Base-by-base conservation (phyloP, 108 stramenopile species). In the Phaeodactylum tricornutum region DNA sequence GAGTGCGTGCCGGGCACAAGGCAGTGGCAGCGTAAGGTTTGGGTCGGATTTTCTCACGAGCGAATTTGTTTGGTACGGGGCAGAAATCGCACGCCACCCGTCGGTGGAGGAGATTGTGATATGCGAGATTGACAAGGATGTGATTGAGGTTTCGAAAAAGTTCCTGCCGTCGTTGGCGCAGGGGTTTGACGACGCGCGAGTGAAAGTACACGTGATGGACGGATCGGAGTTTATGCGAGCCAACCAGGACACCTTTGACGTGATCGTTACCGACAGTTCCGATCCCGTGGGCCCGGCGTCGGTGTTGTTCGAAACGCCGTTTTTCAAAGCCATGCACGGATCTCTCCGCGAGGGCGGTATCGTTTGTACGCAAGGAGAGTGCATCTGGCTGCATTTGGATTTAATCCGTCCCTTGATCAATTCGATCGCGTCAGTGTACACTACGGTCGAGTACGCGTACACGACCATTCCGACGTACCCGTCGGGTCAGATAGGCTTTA, bases 381-480 rank as follows among this genome's bases (percentile, higher is more conserved):
- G 97, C 70, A 69, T 91, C 37, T 98, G 96, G 96, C 62, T 98
- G 17, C 95, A 98, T 62, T 53, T 96, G 31, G 64, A 87, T 52
- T 50, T 98, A 17, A 98, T 99, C 50, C 49, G 64, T 31, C 87
- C 92, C 15, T 64, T 97, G 46, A 47, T 98, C 17, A 39, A 58
- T 11, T 67, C 70, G 22, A 84, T 94, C 44, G 41, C 50, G n/a
- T 41, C 57, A 24, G 59, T 83, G 0, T 98, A 86, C 50, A 54
- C 72, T 14, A 62, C 74, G 0, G 95, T 96, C 27, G 94, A 95
- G 41, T 99, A 98, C 61, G 96, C 95, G 3, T 96, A 87, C 67
- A 95, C 92, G n/a, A 90, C 89, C 17, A 92, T 99, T 41, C 98
- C 98, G 5, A 95, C 95, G 17, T 98, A 99, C 62, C 98, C 98